These are phyloP conservation scores for Castanopsis chinensis DNA, from an alignment of 306 rosid species.

Conservation along the genomic window DNA sequence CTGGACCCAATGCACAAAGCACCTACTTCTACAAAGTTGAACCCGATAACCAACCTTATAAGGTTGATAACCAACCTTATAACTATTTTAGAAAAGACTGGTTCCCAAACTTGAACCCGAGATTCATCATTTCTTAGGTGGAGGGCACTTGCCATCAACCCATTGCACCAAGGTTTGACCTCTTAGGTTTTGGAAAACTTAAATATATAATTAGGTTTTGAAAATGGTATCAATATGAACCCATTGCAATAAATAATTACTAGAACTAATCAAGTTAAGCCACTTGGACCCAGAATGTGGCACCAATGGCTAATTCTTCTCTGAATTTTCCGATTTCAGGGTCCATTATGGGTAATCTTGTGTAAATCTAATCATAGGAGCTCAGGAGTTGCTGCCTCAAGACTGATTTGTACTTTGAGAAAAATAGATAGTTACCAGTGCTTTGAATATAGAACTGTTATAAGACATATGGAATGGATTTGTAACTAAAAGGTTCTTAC, in stretches of 20 bases:
- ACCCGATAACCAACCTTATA: too few species aligned
- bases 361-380: neutral
- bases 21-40: too few species aligned
- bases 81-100: too few species aligned
- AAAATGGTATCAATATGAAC: neutral
- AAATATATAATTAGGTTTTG: neutral
- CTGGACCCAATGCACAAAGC: too few species aligned
- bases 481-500: conserved; percentile 42
- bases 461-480: conserved; percentile 3
- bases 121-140: too few species aligned
- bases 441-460: neutral
- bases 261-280: neutral
- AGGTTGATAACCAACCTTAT: too few species aligned
- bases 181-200: too few species aligned
- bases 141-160: too few species aligned
- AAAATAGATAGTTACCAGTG: conserved; percentile 3
- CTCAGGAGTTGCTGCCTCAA: neutral
- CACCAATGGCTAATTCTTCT: neutral
- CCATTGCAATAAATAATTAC: neutral
- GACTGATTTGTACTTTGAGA: neutral
- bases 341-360: neutral
- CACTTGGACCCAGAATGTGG: neutral
- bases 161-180: too few species aligned
- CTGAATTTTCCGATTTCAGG: neutral
- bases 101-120: too few species aligned